phyloP scores from a whole-genome alignment of 2,329 filamentous ascomycete genomes.

The Neofusicoccum umdonicola region DNA sequence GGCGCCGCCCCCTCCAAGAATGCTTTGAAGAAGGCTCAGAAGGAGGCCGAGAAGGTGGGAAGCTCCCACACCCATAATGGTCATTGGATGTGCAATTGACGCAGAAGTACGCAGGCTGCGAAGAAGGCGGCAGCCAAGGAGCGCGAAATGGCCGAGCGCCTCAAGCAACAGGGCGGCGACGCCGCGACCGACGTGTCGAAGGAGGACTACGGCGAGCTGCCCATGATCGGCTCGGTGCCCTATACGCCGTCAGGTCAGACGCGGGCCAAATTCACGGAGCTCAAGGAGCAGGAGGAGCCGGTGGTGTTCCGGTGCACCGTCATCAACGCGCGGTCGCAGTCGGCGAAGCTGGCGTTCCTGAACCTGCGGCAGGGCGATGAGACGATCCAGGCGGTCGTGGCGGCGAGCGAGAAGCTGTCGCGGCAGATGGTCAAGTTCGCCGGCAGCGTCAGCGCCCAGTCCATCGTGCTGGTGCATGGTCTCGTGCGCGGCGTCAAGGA shows the following conservation, averaged over 20 bases:
- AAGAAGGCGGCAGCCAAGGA: constrained; percentile 41
- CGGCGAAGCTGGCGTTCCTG: constrained; percentile 87
- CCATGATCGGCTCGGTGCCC: constrained; percentile 55
- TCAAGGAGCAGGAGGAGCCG: constrained; percentile 37
- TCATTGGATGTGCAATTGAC: constrained; percentile 18
- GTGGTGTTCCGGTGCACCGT: constrained; percentile 78
- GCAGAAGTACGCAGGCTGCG: constrained; percentile 30
- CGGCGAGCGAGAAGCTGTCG: constrained; percentile 61
- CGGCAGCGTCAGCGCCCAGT: constrained; percentile 71
- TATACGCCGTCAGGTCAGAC: constrained; percentile 54
- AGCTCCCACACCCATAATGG: background rate
- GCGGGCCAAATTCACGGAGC: constrained; percentile 56
- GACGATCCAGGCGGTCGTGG: constrained; percentile 78
- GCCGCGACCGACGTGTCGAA: constrained; percentile 64
- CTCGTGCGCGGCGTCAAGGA: constrained; percentile 78
- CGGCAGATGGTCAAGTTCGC: constrained; percentile 96
- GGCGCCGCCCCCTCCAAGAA: constrained; percentile 36
- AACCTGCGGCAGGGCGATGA: constrained; percentile 75
- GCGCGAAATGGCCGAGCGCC: constrained; percentile 51
- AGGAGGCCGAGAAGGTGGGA: constrained; percentile 40
- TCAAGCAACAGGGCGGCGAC: constrained; percentile 61
- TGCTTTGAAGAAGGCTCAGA: constrained; percentile 42
- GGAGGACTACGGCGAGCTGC: constrained; percentile 76
- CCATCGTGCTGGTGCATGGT: constrained; percentile 78
- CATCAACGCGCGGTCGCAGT: constrained; percentile 83